Evolutionary conservation across 768 basidiomycete genomes (phyloP), one percentile per base, ranked within the genome.

Genomic region (Leccinellum rugosiceps): DNA sequence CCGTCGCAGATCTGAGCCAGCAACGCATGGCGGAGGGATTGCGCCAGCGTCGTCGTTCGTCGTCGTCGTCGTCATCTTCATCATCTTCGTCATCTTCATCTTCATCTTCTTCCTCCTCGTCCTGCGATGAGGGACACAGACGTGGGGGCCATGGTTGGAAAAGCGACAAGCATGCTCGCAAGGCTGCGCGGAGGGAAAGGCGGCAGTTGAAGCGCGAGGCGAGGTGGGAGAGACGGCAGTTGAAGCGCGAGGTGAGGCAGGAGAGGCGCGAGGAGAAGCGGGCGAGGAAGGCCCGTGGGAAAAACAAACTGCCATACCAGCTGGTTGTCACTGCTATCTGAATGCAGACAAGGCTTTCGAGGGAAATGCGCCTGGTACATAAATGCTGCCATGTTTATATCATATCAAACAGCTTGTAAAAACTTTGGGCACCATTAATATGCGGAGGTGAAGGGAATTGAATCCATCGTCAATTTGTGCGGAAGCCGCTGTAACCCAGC

Each of bases 261-360:
- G 58, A 43, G 6, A 56, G 46, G 6, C 52, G 15, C 47, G 50
- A 49, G 0, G 65, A 70, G 30, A 55, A 62, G 11, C 62, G 65
- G 3, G 56, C 26, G 1, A 47, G 66, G 11, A 73, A 57, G 26
- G 53, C 62, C 1, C 55, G 52, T 3, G 60, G 67, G 1, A 66
- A 69, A 0, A 1, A 62, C 55, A 14, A 25, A 10, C 13, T 43
- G 44, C 65, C 65, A 0, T 72, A 73, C 57, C 56, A 70, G 34
- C 50, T 72, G 0, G 61, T 59, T 52, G 41, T 73, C 13, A 63
- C 58, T 1, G 30, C 52, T 11, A 19, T 55, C 4, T 48, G 26
- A 48, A 17, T 35, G 35, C 6, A 17, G 35, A 1, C 3, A 35
- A 35, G 8, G 17, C 5, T 15, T 21, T 15, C 21, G 46, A 28